Evolutionary conservation across 129 eudicot species (phyloP).

Genomic region (Dittrichia graveolens): DNA sequence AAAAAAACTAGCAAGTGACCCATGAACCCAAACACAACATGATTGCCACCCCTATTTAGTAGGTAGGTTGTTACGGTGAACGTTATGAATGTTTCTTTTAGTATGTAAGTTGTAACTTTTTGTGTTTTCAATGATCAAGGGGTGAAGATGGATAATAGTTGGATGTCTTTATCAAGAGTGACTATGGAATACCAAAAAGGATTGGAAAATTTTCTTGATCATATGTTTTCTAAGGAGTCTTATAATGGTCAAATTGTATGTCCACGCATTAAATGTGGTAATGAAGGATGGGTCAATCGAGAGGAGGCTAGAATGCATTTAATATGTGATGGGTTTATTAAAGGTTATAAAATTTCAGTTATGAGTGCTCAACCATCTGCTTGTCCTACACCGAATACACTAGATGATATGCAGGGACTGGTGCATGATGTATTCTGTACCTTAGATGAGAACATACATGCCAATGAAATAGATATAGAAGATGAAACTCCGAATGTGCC

Average conservation of each 20-base stretch:
- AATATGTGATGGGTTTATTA: too few relatives aligned
- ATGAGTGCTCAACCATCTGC: accelerated
- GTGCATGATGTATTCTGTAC: too few relatives aligned
- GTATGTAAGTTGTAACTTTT: too few relatives aligned
- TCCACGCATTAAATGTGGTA: background rate
- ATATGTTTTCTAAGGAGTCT: background rate
- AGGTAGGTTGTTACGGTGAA: too few relatives aligned
- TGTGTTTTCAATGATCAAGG: background rate
- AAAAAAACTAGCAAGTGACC: too few relatives aligned
- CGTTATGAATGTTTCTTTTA: too few relatives aligned
- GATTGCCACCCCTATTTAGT: too few relatives aligned
- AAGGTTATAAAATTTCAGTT: too few relatives aligned
- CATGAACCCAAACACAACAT: too few relatives aligned
- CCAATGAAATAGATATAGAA: background rate
- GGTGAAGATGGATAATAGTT: background rate
- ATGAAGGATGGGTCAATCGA: background rate
- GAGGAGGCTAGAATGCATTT: too few relatives aligned
- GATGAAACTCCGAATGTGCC: background rate
- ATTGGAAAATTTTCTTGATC: conserved; percentile 14
- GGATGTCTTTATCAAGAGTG: conserved; percentile 20
- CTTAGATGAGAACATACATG: background rate
- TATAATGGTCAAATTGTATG: background rate
- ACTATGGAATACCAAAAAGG: conserved; percentile 8
- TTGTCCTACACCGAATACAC: too few relatives aligned
- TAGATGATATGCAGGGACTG: too few relatives aligned